These are phyloP conservation scores for Penicillium hordei DNA, from an alignment of 2,329 filamentous ascomycete genomes.

Conservation along the genomic window DNA sequence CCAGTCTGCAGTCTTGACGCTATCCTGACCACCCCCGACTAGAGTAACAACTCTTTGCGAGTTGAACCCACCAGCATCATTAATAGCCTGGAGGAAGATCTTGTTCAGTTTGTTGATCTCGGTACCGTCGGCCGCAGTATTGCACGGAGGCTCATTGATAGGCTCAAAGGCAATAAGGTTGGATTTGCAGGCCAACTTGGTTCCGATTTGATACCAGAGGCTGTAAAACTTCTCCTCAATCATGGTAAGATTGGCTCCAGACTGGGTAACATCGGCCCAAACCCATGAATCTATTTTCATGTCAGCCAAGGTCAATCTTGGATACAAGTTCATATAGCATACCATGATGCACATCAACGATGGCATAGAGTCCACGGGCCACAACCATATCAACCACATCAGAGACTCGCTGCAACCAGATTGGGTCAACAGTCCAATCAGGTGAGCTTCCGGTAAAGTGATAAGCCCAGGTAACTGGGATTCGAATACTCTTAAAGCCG, in stretches of 20 bases:
- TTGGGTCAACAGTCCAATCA: constrained; percentile 54
- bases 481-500: constrained; percentile 59
- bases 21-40: constrained; percentile 54
- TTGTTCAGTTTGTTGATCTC: constrained; percentile 57
- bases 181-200: constrained; percentile 56
- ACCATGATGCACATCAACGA: constrained; percentile 61
- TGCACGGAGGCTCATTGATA: constrained; percentile 60
- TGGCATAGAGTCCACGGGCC: constrained; percentile 51
- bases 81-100: constrained; percentile 57
- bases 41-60: constrained; percentile 57
- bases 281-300: constrained; percentile 50
- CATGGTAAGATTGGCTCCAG: constrained; percentile 49
- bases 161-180: constrained; percentile 57
- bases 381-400: constrained; percentile 59
- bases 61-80: constrained; percentile 57
- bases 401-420: constrained; percentile 58
- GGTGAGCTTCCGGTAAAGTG: constrained; percentile 55
- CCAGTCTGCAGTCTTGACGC: constrained; percentile 55
- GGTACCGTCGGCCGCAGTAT: constrained; percentile 51
- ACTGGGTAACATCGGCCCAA: constrained; percentile 56
- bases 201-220: constrained; percentile 60
- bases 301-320: neutral
- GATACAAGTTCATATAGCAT: neutral
- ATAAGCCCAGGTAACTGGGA: constrained; percentile 61
- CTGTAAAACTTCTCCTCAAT: constrained; percentile 59